Conservation (phyloP, 768 basidiomycete species). For the Neoboletus magnificus region DNA sequence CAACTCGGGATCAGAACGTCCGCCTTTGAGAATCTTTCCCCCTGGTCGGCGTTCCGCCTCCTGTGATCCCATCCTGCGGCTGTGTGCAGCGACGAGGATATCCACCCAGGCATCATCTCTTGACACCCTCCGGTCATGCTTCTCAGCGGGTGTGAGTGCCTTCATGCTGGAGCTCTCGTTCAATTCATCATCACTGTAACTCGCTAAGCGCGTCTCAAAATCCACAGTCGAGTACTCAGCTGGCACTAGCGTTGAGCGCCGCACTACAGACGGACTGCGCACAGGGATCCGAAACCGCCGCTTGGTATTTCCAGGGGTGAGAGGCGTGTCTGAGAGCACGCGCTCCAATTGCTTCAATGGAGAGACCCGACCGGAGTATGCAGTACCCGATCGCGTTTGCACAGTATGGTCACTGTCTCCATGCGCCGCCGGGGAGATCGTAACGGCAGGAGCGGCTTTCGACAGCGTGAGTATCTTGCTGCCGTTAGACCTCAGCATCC, state of each 20-base stretch:
- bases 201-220: slow-evolving; percentile 77
- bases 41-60: slow-evolving; percentile 41
- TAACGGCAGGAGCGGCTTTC: slow-evolving; percentile 24
- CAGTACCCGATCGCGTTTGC: slow-evolving; percentile 23
- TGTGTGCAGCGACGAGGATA: slow-evolving; percentile 66
- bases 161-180: slow-evolving; percentile 41
- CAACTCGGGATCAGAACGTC: slow-evolving; percentile 60
- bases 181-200: slow-evolving; percentile 49
- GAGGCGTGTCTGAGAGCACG: slow-evolving; percentile 26
- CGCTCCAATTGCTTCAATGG: slow-evolving; percentile 26
- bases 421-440: slow-evolving; percentile 21
- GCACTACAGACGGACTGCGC: slow-evolving; percentile 49
- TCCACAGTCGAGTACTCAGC: slow-evolving; percentile 81
- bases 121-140: slow-evolving; percentile 41
- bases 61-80: slow-evolving; percentile 51
- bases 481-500: slow-evolving; percentile 56
- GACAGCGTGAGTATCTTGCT: slow-evolving; percentile 40
- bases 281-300: slow-evolving; percentile 63
- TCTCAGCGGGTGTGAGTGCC: slow-evolving; percentile 38
- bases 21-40: slow-evolving; percentile 33
- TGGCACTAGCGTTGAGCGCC: slow-evolving; percentile 52
- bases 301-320: slow-evolving; percentile 27
- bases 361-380: slow-evolving; percentile 12
- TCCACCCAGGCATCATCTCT: slow-evolving; percentile 85
- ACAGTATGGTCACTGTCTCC: slow-evolving; percentile 32